Conservation (phyloP, 2,329 filamentous ascomycete species). For the Trichoderma endophyticum region DNA sequence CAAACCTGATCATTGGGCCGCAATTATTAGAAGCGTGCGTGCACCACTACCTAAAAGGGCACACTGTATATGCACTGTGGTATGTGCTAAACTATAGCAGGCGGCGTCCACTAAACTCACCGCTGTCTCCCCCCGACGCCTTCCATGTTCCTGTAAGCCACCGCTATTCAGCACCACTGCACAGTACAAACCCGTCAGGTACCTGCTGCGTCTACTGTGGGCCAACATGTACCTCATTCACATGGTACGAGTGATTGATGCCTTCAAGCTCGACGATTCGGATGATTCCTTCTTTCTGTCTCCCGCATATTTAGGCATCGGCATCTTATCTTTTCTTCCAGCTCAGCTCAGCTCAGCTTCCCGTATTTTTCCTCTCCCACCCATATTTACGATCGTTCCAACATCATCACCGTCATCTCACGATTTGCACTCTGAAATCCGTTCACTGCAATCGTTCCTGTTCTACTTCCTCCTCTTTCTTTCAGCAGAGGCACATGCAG, state of each 20-base stretch:
- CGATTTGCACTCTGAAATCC: neutral
- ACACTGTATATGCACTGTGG: neutral
- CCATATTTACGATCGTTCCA: neutral
- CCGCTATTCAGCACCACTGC: neutral
- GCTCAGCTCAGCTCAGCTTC: neutral
- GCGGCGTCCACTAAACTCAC: neutral
- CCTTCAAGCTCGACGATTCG: neutral
- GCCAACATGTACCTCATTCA: neutral
- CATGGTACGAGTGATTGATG: neutral
- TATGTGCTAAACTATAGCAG: neutral
- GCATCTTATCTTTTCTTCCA: neutral
- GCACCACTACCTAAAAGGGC: neutral
- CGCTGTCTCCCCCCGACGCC: neutral
- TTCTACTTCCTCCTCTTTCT: neutral
- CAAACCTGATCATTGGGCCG: neutral
- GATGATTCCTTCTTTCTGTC: neutral
- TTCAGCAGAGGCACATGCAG: slow-evolving; percentile 12
- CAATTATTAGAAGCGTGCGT: neutral
- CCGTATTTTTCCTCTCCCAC: neutral
- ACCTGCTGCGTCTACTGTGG: neutral
- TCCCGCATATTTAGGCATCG: neutral
- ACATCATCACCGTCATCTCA: slow-evolving; percentile 7
- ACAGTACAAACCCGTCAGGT: neutral
- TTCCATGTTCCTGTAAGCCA: neutral
- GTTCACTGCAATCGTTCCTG: neutral